phyloP scores from a whole-genome alignment of 2,329 filamentous ascomycete species.

The Fusarium sp. region DNA sequence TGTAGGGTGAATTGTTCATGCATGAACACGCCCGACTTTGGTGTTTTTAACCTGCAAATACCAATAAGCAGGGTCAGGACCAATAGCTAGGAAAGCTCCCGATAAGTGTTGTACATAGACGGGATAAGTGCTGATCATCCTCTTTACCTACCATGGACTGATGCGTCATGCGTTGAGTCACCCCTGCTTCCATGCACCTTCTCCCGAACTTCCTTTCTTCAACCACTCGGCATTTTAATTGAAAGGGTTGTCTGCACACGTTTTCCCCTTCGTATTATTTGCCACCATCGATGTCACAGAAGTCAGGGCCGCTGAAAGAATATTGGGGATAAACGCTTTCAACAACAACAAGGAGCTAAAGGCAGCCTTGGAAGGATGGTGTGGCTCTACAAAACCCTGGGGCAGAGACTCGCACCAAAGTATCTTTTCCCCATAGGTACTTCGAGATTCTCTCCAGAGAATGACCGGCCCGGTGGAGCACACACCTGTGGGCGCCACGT shows the following conservation, averaged over 20 bases:
- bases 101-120: slow-evolving; percentile 1
- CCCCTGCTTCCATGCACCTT: slow-evolving; percentile 32
- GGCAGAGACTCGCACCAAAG: slow-evolving; percentile 38
- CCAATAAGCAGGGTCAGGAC: slow-evolving; percentile 5
- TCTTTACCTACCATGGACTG: slow-evolving; percentile 7
- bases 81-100: background rate
- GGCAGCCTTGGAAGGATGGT: slow-evolving; percentile 32
- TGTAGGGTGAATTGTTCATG: slow-evolving; percentile 28
- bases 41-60: slow-evolving; percentile 19
- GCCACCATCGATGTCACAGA: slow-evolving; percentile 35
- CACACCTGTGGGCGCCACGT: slow-evolving; percentile 27
- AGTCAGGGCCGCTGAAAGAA: slow-evolving; percentile 7
- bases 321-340: slow-evolving; percentile 11
- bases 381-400: slow-evolving; percentile 49
- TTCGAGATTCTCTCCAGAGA: slow-evolving; percentile 29
- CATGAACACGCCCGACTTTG: slow-evolving; percentile 19
- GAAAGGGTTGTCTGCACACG: slow-evolving; percentile 30
- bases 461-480: slow-evolving; percentile 48
- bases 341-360: background rate
- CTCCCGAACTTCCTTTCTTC: slow-evolving; percentile 32
- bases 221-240: slow-evolving; percentile 7
- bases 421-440: slow-evolving; percentile 53
- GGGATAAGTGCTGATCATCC: slow-evolving; percentile 12
- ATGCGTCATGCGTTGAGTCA: slow-evolving; percentile 37
- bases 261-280: slow-evolving; percentile 18